phyloP scores from a whole-genome alignment of 2,329 filamentous ascomycete species.

The Chaetomiaceae sp. region DNA sequence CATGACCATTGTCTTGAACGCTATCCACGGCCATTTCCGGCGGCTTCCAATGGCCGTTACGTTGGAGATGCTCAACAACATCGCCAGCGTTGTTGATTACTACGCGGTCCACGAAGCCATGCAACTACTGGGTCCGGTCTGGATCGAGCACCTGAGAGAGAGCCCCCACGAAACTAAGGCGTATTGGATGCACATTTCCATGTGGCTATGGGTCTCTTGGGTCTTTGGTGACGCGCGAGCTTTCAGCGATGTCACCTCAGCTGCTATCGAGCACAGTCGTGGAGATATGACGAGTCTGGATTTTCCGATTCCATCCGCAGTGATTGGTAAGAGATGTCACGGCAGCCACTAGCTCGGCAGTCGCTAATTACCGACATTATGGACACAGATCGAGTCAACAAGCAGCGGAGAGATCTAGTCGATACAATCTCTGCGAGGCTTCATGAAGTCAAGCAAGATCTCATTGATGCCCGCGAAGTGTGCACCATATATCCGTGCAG shows the following conservation, averaged over 20 bases:
- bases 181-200: too few species aligned
- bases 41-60: background rate
- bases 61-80: constrained; percentile 8
- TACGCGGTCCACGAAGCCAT: background rate
- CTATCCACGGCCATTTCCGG: background rate
- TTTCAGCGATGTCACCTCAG: background rate
- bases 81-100: constrained; percentile 11
- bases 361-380: too few species aligned
- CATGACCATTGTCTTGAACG: constrained; percentile 1
- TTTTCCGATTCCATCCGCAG: background rate
- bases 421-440: too few species aligned
- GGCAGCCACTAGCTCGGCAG: too few species aligned
- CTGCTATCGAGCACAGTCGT: background rate
- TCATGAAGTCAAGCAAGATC: too few species aligned
- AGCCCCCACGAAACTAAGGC: background rate
- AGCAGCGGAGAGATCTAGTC: too few species aligned
- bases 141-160: background rate
- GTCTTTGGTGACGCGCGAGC: background rate
- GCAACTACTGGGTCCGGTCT: background rate
- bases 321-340: constrained; percentile 1
- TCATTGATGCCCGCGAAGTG: too few species aligned
- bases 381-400: too few species aligned
- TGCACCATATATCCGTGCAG: too few species aligned
- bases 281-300: background rate
- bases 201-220: constrained; percentile 5